These are phyloP conservation scores for Boletus vermiculosoides DNA, from an alignment of 768 basidiomycete genomes.

Conservation along the genomic window DNA sequence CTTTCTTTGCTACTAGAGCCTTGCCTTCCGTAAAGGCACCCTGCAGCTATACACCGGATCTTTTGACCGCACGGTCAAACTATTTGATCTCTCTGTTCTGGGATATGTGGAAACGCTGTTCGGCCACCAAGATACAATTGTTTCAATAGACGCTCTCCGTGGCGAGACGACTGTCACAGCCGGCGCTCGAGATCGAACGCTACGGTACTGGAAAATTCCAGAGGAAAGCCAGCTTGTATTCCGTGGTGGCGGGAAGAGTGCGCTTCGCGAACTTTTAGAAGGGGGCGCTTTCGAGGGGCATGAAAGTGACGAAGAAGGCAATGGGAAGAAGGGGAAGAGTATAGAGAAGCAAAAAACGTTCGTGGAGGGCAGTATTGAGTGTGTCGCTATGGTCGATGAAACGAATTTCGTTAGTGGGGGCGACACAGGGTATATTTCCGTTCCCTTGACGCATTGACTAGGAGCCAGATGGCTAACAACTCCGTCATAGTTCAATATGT, in stretches of 20 bases:
- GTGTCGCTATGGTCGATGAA: constrained; percentile 94
- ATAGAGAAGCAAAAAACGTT: constrained; percentile 40
- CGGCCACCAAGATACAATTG: constrained; percentile 90
- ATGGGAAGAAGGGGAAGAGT: constrained; percentile 34
- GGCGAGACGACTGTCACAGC: constrained; percentile 84
- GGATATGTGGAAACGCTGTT: constrained; percentile 96
- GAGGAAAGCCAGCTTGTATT: constrained; percentile 97
- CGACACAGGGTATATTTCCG: constrained; percentile 78
- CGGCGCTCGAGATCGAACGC: constrained; percentile 88
- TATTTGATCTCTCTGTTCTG: constrained; percentile 80
- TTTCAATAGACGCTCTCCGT: constrained; percentile 75
- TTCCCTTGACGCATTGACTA: not conserved
- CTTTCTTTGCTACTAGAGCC: constrained; percentile 41
- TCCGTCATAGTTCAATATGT: constrained; percentile 62
- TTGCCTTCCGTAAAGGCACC: constrained; percentile 77
- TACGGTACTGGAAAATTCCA: constrained; percentile 93
- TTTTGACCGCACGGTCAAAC: constrained; percentile 85
- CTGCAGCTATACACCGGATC: constrained; percentile 69
- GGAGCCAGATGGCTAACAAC: not conserved
- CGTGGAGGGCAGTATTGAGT: constrained; percentile 89
- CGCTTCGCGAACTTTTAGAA: constrained; percentile 76
- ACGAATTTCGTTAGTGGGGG: constrained; percentile 90
- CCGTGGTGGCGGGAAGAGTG: constrained; percentile 88
- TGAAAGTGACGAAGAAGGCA: constrained; percentile 49
- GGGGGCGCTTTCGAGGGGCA: constrained; percentile 63